Base-by-base conservation (phyloP, 2,329 filamentous ascomycete species). In the Pestalotiopsis sp. region DNA sequence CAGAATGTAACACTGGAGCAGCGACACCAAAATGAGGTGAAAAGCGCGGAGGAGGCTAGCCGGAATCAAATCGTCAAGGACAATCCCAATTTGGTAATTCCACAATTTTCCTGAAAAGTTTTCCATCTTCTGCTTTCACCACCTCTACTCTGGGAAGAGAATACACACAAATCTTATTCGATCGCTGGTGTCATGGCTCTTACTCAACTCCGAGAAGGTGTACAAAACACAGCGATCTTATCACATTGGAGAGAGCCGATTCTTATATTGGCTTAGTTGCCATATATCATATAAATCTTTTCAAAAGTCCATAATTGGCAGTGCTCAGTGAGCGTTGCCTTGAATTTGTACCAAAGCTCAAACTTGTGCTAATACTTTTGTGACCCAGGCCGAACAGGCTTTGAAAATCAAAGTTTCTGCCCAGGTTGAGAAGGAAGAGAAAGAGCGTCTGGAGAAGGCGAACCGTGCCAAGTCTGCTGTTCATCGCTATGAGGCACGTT, bases 21-120 rank as follows among this genome's bases (percentile, higher is more conserved):
- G 58, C 86, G 90, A 3, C 91, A 94, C 72, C 81, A 89, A 27
- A 76, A 85, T 7, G 92, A 94, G 71, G 88, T 93, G 17, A 83
- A 83, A 20, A 83, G 81, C 20, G 93, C 92, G 1, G 89, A 92
- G 73, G 82, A 85, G 62, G 81, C 83, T 56, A 88, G 89, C 1
- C 84, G 88, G 25, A 83, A 85, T 58, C 85, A 86, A 74, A 80
- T 91, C 3, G 79, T 84, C 14, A 81, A 84, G 25, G 85, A 90
- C 39, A 86, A 93, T 70, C 91, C 92, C 0, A 82, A 86, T 4
- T 75, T 93, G n/a, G 76, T 78, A 83, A 73, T 74, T 70, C 20
- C 23, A 67, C 17, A 39, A 66, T 38, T 70, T 49, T 20, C 66
- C 58, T 52, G 63, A 60, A 36, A 36, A 36, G 31, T 36, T 36